These are phyloP conservation scores for Nissolia schottii DNA, from an alignment of 306 rosid species.

Conservation along the genomic window DNA sequence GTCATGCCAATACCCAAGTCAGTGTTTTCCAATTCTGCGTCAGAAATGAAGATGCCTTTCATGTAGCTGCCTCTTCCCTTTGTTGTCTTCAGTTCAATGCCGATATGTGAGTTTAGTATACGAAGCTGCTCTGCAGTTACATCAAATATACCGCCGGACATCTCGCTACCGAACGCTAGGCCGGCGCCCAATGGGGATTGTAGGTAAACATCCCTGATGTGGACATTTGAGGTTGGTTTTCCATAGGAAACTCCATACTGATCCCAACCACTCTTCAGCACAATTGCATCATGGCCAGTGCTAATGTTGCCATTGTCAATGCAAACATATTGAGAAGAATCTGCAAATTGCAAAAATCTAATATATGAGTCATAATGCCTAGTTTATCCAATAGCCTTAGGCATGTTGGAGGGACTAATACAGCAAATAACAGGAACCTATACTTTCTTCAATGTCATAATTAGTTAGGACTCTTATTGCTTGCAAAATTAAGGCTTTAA, in stretches of 20 bases:
- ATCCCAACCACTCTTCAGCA: conserved; percentile 75
- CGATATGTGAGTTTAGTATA: not conserved
- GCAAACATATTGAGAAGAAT: conserved; percentile 59
- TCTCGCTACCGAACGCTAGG: not conserved
- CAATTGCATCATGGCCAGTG: conserved; percentile 56
- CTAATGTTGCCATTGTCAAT: conserved; percentile 54
- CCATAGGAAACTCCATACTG: conserved; percentile 54
- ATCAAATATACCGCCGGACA: not conserved
- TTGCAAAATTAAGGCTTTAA: not conserved
- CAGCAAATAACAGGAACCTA: not conserved
- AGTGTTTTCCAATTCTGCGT: conserved; percentile 2
- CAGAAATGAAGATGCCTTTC: not conserved
- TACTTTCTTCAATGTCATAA: not conserved
- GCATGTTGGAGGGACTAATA: not conserved
- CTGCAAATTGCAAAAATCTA: conserved; percentile 29
- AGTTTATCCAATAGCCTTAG: not conserved
- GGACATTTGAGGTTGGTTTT: conserved; percentile 43
- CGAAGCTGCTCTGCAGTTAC: not conserved
- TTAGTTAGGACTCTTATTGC: not conserved
- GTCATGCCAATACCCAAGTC: conserved; percentile 36
- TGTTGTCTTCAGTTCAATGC: not conserved
- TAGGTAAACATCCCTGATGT: conserved; percentile 14
- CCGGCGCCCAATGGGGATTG: not conserved
- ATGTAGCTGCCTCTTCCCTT: not conserved
- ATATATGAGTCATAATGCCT: not conserved